phyloP scores from a whole-genome alignment of 2,329 filamentous ascomycete species.

The Fusarium sp. region DNA sequence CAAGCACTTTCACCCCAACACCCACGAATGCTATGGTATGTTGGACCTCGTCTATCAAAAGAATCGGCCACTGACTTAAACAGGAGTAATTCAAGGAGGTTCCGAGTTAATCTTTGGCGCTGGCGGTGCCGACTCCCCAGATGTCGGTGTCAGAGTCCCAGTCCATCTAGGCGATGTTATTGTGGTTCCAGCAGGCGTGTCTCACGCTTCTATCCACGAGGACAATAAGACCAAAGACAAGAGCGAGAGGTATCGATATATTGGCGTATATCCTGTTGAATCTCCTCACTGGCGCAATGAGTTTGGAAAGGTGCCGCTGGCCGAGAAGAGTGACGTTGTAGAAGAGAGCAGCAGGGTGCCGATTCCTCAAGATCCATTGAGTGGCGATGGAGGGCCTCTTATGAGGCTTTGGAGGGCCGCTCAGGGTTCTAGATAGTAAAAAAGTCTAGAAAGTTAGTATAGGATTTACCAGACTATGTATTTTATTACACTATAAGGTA shows the following conservation, averaged over 20 bases:
- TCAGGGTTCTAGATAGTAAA: not conserved
- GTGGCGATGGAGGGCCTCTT: slow-evolving; percentile 2
- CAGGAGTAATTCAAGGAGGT: slow-evolving; percentile 7
- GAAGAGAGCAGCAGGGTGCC: not conserved
- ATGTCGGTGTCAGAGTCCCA: not conserved
- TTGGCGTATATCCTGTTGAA: slow-evolving; percentile 6
- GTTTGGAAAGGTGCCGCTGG: not conserved
- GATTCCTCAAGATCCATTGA: slow-evolving; percentile 7
- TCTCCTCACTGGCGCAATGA: slow-evolving; percentile 1
- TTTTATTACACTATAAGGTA: too few relatives aligned
- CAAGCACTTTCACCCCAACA: slow-evolving; percentile 17
- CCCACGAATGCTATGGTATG: slow-evolving; percentile 15
- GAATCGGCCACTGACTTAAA: not conserved
- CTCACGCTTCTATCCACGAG: slow-evolving; percentile 2
- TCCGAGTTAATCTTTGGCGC: slow-evolving; percentile 12
- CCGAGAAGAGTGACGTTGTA: not conserved
- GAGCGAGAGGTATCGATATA: slow-evolving; percentile 5
- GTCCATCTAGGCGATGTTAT: slow-evolving; percentile 10
- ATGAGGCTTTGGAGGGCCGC: not conserved
- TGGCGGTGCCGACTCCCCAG: not conserved
- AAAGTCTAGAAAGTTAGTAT: too few relatives aligned
- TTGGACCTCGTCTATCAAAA: not conserved
- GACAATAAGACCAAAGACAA: not conserved
- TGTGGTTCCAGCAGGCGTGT: slow-evolving; percentile 8
- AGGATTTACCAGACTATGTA: too few relatives aligned